These are phyloP conservation scores for Colletotrichum sp. DNA, from an alignment of 2,329 filamentous ascomycete species.

Conservation along the genomic window DNA sequence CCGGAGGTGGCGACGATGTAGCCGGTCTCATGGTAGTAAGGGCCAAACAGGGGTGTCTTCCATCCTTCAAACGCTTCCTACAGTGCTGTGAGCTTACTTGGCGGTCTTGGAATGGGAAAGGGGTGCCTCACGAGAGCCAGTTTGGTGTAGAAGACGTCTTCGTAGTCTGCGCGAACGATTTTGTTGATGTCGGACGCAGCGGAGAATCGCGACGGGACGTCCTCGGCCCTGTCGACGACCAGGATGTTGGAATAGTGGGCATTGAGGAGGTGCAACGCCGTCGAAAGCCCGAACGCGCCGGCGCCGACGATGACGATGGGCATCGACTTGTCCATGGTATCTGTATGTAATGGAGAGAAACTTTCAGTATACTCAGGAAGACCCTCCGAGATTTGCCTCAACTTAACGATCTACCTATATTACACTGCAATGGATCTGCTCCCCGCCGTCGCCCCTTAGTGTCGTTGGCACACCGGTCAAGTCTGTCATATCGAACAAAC, in stretches of 20 bases:
- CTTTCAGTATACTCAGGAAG: not conserved
- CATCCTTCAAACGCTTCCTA: constrained; percentile 57
- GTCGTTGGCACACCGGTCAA: not conserved
- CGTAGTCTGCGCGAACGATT: constrained; percentile 64
- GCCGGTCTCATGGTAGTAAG: constrained; percentile 50
- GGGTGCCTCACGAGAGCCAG: constrained; percentile 27
- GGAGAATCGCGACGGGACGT: constrained; percentile 49
- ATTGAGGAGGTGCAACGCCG: constrained; percentile 48
- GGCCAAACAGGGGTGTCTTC: constrained; percentile 55
- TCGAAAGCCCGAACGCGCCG: constrained; percentile 57
- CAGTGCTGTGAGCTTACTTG: constrained; percentile 24
- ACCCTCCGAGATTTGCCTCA: too few relatives aligned
- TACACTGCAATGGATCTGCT: not conserved
- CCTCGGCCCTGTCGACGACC: constrained; percentile 46
- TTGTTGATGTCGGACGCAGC: constrained; percentile 67
- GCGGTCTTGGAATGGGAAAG: not conserved
- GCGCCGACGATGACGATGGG: constrained; percentile 44
- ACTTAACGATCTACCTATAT: too few relatives aligned
- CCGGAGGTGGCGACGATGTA: constrained; percentile 54
- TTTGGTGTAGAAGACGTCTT: constrained; percentile 61
- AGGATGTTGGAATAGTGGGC: constrained; percentile 50
- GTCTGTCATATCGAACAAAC: not conserved
- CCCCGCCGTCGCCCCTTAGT: not conserved
- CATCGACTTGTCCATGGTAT: not conserved
- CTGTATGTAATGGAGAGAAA: not conserved